phyloP scores from a whole-genome alignment of 371 early-diverging fungal species.

The Lichtheimia corymbifera region DNA sequence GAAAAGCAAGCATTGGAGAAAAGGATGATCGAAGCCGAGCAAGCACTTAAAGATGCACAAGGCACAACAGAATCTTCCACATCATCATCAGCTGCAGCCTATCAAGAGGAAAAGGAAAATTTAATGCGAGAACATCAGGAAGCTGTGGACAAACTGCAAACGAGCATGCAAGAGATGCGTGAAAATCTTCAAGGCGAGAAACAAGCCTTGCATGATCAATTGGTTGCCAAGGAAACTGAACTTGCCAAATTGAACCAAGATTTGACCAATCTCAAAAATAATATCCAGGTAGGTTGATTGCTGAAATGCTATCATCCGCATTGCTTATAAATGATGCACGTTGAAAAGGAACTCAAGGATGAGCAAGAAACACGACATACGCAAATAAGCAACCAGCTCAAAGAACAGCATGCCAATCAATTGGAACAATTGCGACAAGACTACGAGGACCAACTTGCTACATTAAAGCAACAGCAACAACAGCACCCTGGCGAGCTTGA shows the following conservation, averaged over 20 bases:
- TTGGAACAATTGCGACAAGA: constrained; percentile 11
- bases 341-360: constrained; percentile 17
- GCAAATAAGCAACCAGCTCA: constrained; percentile 17
- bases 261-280: constrained; percentile 16
- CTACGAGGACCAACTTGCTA: constrained; percentile 14
- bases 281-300: constrained; percentile 13
- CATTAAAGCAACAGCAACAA: constrained; percentile 8
- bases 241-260: constrained; percentile 17
- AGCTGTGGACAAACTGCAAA: constrained; percentile 10
- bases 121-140: constrained; percentile 2
- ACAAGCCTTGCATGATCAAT: constrained; percentile 13
- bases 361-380: constrained; percentile 23
- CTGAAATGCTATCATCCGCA: not conserved
- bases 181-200: constrained; percentile 22
- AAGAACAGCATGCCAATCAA: constrained; percentile 19
- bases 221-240: constrained; percentile 17
- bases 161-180: constrained; percentile 18
- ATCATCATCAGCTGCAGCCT: no score
- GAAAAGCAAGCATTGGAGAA: not conserved
- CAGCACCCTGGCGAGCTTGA: constrained; percentile 13
- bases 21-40: not conserved
- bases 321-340: not conserved
- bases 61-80: no score
- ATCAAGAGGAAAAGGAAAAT: constrained; percentile 6
- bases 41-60: not conserved